Evolutionary conservation across 1,284 basidiomycete species (phyloP), one percentile per base, ranked within the genome.

Genomic region (Rhizoctonia solani): DNA sequence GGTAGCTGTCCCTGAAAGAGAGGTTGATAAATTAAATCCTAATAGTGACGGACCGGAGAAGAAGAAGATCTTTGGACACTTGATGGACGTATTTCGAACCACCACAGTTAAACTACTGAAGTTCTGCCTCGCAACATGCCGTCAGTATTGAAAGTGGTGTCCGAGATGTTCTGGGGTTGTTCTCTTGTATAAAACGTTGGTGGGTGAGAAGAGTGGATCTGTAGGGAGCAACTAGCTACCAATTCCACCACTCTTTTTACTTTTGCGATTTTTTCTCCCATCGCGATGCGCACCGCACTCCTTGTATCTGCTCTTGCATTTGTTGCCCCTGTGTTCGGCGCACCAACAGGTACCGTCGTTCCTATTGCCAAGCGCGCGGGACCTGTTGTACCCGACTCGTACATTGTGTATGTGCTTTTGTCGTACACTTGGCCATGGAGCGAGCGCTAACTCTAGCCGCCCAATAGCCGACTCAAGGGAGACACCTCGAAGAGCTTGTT

Each of bases 401-500:
- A 69, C 39, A 69, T 69, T 37, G 54, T 65, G 61, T 65, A 30
- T 4, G 61, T 44, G 11, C 54, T 25, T 30, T 16, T 21, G 8
- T 27, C 42, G 39, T 16, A 2, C 21, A 1, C 5, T 21, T 19
- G 8, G 11, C 3, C 13, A 5, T 6, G 13, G 14, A 19, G 13
- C 23, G 42, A 29, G 14, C n/a, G 2, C 32, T 37, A 2, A n/a
- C 1, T 23, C n/a, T 11, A 6, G 21, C 29, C 19, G 21, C 19
- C 14, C 39, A 3, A 34, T 37, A 65, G 61, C 54, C 55, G 56
- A 32, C 54, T 67, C 66, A 67, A 67, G 66, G 66, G 56, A 19
- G 66, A 54, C 30, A 42, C 53, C 23, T 56, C 53, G 19, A 42
- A 55, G 42, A 47, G 56, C 29, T 54, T 46, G 8, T 42, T 44